Evolutionary conservation across 2,329 filamentous ascomycete species (phyloP).

Genomic region (Pseudogymnoascus sp.): DNA sequence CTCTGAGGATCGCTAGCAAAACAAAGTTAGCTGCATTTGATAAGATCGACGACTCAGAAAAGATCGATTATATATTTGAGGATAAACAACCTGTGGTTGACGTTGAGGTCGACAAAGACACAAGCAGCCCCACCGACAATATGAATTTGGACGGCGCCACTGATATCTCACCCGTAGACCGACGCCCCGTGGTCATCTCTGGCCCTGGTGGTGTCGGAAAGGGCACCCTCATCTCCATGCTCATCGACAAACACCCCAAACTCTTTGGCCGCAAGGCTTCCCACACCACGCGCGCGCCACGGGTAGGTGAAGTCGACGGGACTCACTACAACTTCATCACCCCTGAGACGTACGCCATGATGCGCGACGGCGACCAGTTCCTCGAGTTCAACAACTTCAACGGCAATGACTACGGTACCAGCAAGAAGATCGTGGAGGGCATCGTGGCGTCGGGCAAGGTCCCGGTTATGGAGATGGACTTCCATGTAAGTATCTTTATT

Average conservation of each 20-base stretch:
- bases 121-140: not conserved
- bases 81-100: conserved; percentile 26
- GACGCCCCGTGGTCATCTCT: conserved; percentile 56
- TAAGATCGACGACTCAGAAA: conserved; percentile 76
- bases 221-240: conserved; percentile 52
- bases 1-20: conserved; percentile 70
- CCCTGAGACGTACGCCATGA: conserved; percentile 45
- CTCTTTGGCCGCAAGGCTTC: conserved; percentile 54
- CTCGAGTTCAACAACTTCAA: conserved; percentile 47
- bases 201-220: conserved; percentile 57
- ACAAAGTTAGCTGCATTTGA: conserved; percentile 73
- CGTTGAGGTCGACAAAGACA: not conserved
- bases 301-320: conserved; percentile 45
- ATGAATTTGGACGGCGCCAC: not conserved
- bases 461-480: conserved; percentile 46
- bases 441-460: conserved; percentile 51
- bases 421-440: conserved; percentile 43
- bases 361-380: conserved; percentile 53
- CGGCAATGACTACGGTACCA: conserved; percentile 49
- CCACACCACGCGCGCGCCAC: conserved; percentile 46
- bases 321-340: conserved; percentile 50
- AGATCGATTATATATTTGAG: conserved; percentile 52
- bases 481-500: conserved; percentile 38
- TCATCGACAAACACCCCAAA: conserved; percentile 56
- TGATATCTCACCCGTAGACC: conserved; percentile 38